Conservation (phyloP, 225 moss, liverwort and hornwort genomes). For the Bryum argenteum region DNA sequence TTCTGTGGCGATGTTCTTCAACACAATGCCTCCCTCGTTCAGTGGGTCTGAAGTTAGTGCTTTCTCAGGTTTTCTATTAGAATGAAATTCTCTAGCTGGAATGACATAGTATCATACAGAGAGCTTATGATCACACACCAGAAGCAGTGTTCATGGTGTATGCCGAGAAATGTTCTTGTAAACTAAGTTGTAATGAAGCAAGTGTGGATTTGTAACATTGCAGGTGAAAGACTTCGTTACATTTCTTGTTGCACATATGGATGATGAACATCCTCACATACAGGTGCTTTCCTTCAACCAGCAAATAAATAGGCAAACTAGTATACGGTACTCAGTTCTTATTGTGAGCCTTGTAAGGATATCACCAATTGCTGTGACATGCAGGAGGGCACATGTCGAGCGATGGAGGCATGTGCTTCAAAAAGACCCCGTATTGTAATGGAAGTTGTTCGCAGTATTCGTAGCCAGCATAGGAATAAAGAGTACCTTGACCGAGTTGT, state of each 20-base stretch:
- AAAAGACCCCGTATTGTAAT: conserved; percentile 53
- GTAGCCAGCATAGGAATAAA: conserved; percentile 40
- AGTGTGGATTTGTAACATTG: not conserved
- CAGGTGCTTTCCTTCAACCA: conserved; percentile 41
- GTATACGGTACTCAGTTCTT: not conserved
- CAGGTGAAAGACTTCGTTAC: conserved; percentile 71
- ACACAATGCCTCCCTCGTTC: conserved; percentile 62
- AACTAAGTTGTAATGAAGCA: not conserved
- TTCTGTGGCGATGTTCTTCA: conserved; percentile 72
- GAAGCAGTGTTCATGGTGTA: not conserved
- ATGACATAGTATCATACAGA: not conserved
- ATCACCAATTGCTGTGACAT: conserved; percentile 3
- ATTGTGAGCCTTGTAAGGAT: not conserved
- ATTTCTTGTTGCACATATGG: conserved; percentile 75
- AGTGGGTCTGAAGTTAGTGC: conserved; percentile 53
- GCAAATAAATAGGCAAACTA: too few relatives aligned
- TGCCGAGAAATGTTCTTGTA: not conserved
- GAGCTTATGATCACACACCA: not conserved
- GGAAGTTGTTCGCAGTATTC: conserved; percentile 50
- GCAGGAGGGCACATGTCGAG: conserved; percentile 79
- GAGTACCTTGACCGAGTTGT: conserved; percentile 55
- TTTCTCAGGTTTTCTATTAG: not conserved
- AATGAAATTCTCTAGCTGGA: not conserved
- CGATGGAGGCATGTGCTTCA: conserved; percentile 59
- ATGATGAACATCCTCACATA: conserved; percentile 64